Percentiles rank a stretch among this genome's conserved stretches.
phyloP scores from a whole-genome alignment of 441 rosid species.

The Sinapis alba region DNA sequence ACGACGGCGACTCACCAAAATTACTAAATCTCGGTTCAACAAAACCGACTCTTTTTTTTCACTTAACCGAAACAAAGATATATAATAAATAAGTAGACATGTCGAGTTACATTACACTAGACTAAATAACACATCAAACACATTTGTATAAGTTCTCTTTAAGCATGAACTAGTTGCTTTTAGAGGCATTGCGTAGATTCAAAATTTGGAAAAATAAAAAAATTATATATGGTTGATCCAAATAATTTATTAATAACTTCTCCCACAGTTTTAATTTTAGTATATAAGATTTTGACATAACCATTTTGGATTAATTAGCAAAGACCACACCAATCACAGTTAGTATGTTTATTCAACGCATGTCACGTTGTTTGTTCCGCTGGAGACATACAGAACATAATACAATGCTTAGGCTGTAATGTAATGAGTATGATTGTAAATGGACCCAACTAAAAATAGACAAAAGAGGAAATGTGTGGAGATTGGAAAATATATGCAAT shows the following conservation, averaged over 20 bases:
- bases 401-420: constrained; percentile 16
- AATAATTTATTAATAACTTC: not conserved
- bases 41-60: not conserved
- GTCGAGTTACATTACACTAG: not conserved
- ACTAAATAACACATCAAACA: too few relatives aligned
- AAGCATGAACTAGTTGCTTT: not conserved
- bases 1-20: constrained; percentile 21
- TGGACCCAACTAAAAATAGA: constrained; percentile 23
- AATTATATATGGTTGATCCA: not conserved
- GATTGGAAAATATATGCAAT: constrained; percentile 13
- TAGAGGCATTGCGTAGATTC: not conserved
- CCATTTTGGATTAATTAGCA: constrained; percentile 16
- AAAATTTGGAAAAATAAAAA: not conserved
- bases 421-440: constrained; percentile 11
- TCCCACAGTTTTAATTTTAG: not conserved
- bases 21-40: constrained; percentile 11
- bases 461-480: constrained; percentile 26
- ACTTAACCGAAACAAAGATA: constrained; percentile 8
- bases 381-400: constrained; percentile 28
- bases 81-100: not conserved
- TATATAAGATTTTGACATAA: not conserved
- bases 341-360: constrained; percentile 16
- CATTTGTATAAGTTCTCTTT: not conserved
- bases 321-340: constrained; percentile 18
- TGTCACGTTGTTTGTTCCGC: constrained; percentile 29